Evolutionary conservation across 768 basidiomycete species (phyloP).

Genomic region (Phlegmacium glaucopus): DNA sequence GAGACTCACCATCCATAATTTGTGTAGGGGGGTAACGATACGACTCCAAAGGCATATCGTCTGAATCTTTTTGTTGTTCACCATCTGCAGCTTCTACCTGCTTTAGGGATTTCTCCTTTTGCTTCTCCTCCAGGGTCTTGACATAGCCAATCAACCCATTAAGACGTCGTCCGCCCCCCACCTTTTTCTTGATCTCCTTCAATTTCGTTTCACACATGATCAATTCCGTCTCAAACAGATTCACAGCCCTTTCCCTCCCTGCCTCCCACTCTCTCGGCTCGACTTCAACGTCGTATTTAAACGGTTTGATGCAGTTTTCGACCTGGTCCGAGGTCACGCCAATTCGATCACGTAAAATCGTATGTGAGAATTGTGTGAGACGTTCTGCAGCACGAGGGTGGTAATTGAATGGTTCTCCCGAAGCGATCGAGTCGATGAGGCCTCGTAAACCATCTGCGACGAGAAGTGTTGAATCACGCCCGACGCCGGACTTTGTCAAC

Average conservation of each 20-base stretch:
- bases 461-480: slow-evolving; percentile 88
- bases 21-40: slow-evolving; percentile 92
- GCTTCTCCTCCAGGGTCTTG: slow-evolving; percentile 73
- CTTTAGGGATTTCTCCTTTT: slow-evolving; percentile 57
- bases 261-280: slow-evolving; percentile 90
- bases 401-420: slow-evolving; percentile 86
- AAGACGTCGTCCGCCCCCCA: slow-evolving; percentile 84
- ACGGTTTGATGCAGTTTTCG: slow-evolving; percentile 99
- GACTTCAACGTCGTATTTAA: slow-evolving; percentile 97
- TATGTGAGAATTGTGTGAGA: slow-evolving; percentile 88
- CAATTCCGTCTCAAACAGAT: slow-evolving; percentile 83
- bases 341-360: slow-evolving; percentile 89
- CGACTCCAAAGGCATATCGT: slow-evolving; percentile 56
- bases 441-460: slow-evolving; percentile 91
- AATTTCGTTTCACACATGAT: slow-evolving; percentile 82
- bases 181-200: slow-evolving; percentile 80
- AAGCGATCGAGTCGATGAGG: slow-evolving; percentile 86
- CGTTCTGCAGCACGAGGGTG: slow-evolving; percentile 89
- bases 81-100: slow-evolving; percentile 38
- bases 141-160: slow-evolving; percentile 78
- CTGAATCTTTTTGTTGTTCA: slow-evolving; percentile 29
- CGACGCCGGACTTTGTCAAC: slow-evolving; percentile 94
- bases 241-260: slow-evolving; percentile 72
- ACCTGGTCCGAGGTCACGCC: slow-evolving; percentile 97
- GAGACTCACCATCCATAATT: slow-evolving; percentile 78